Evolutionary conservation across 108 stramenopile species (phyloP).

Genomic region (Schizochytrium sp.): DNA sequence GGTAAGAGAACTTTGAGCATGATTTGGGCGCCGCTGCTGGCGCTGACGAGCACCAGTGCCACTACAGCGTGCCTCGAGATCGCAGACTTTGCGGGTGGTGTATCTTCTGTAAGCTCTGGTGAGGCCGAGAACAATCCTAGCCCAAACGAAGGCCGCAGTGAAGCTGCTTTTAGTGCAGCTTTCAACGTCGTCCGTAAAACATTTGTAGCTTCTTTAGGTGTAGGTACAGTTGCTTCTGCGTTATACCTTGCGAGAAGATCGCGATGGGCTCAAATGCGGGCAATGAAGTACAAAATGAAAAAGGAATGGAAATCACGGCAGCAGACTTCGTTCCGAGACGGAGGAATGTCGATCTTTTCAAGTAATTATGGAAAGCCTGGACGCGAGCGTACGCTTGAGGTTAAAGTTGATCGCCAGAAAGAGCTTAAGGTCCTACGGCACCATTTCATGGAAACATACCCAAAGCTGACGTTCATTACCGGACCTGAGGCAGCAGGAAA

Average conservation of each 20-base stretch:
- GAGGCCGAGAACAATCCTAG: neutral
- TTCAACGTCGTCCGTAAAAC: conserved; percentile 34
- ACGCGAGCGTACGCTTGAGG: neutral
- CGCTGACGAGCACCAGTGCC: too few species aligned
- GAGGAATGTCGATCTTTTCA: neutral
- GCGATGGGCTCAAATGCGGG: conserved; percentile 27
- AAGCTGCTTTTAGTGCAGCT: neutral
- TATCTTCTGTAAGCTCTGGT: neutral
- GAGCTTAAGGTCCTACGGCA: conserved; percentile 40
- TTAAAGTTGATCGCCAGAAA: conserved; percentile 44
- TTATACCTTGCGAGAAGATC: conserved; percentile 1
- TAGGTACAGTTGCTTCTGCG: neutral
- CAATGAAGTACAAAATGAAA: conserved; percentile 54
- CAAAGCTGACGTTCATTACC: conserved; percentile 30
- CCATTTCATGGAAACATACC: conserved; percentile 51
- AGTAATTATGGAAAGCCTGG: neutral
- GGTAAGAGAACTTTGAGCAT: too few species aligned
- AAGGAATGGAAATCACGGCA: conserved; percentile 46
- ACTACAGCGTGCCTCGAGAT: neutral
- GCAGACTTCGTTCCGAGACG: neutral
- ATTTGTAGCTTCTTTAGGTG: conserved; percentile 2
- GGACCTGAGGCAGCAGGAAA: conserved; percentile 54
- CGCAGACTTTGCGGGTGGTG: neutral
- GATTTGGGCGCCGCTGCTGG: too few species aligned
- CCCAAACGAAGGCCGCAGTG: neutral